Base-by-base conservation (phyloP, 768 basidiomycete species). In the Sistotremastrum niveocremeum region DNA sequence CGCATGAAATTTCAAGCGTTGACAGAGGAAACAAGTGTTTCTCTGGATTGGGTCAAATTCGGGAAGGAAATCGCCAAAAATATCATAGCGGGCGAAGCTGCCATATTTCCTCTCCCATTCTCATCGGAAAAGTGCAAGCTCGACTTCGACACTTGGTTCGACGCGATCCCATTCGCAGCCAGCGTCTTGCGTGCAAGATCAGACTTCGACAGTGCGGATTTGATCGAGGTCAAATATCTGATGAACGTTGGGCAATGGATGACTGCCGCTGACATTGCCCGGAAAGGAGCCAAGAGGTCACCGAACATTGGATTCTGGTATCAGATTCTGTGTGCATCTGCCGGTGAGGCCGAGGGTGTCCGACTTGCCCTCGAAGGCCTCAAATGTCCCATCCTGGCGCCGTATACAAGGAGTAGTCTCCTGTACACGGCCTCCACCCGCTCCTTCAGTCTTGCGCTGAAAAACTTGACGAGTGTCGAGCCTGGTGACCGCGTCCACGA, bases 361-460 rank as follows among this genome's bases (percentile, higher is more conserved):
- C 69, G 76, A 5, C 74, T 69, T 1, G 73, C 76, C 49, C 80
- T 81, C 65, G 75, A 81, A 54, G 80, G 80, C 1, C 50, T 81
- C 52, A 79, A 76, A 55, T 72, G 74, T 62, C 67, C 66, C 48
- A 56, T 64, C 10, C 68, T 65, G 10, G 70, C 77, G 9, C 68
- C 73, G 3, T 83, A 80, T 49, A 57, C 81, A 4, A 68, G 68
- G 39, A 70, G 68, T 47, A 70, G 70, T 55, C 57, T 81, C 56
- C 66, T 77, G 60, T 73, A 76, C 51, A 71, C 79, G n/a, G 73
- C 78, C 0, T 69, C 77, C 3, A 72, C 73, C 52, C 75, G 76
- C 51, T 76, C 79, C 1, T 72, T 71, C 2, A 67, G 74, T 46
- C 62, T 81, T 56, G 79, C 76, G 0, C 57, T 79, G 20, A 20